These are phyloP conservation scores for Orobanche coerulescens DNA, from an alignment of 257 asterid species.

Conservation along the genomic window DNA sequence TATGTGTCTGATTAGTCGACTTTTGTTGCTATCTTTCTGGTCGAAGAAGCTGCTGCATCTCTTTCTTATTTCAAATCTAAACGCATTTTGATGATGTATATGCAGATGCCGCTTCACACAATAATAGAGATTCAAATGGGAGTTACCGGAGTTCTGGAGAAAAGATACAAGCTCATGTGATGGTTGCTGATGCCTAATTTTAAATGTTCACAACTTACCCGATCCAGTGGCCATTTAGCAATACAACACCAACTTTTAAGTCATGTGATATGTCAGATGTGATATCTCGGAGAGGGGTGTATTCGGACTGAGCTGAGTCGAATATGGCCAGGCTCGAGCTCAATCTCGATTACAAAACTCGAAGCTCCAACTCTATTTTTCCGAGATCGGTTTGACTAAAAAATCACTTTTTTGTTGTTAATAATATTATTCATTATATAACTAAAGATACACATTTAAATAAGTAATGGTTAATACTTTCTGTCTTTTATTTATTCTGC, in stretches of 20 bases:
- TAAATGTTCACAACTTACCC: slow-evolving; percentile 16
- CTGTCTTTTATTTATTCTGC: no score
- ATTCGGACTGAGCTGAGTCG: no score
- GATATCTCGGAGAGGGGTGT: no score
- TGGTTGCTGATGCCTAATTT: background rate
- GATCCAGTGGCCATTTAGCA: slow-evolving; percentile 12
- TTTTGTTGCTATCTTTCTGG: background rate
- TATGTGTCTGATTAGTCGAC: background rate
- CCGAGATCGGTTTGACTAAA: no score
- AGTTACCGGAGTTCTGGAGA: slow-evolving; percentile 96
- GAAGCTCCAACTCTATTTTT: no score
- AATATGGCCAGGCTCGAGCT: no score
- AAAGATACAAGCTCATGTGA: slow-evolving; percentile 92
- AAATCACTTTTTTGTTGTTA: no score
- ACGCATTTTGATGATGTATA: background rate
- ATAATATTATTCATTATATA: no score
- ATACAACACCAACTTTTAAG: slow-evolving; percentile 1
- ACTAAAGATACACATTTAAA: no score
- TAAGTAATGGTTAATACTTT: no score
- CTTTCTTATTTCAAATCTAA: background rate
- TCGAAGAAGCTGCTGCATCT: background rate
- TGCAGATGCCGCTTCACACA: slow-evolving; percentile 93
- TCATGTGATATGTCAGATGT: no score
- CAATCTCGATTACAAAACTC: no score
- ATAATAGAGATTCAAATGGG: slow-evolving; percentile 99